Percentiles rank a stretch among this genome's conserved stretches.
phyloP scores from a whole-genome alignment of 2,329 filamentous ascomycete genomes.

The Ophiosphaerella korrae region DNA sequence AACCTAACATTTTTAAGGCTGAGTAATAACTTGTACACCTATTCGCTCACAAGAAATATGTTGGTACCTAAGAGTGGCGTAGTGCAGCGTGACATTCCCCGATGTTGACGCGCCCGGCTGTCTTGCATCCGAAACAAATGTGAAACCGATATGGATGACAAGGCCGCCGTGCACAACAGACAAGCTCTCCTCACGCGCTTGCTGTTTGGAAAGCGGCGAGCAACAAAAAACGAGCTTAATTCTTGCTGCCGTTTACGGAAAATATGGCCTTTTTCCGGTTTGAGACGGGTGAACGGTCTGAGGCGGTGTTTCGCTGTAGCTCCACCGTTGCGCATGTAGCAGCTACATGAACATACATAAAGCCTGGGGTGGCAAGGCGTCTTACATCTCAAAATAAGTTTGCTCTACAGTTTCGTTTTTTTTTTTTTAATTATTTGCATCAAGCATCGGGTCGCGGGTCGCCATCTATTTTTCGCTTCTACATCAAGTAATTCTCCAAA shows the following conservation, averaged over 20 bases:
- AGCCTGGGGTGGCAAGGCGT: slow-evolving; percentile 11
- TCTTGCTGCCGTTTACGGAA: slow-evolving; percentile 4
- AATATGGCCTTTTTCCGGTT: slow-evolving; percentile 4
- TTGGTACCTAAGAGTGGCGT: not conserved
- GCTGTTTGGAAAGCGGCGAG: slow-evolving; percentile 15
- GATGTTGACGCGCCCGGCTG: slow-evolving; percentile 19
- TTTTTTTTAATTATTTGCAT: too few species aligned
- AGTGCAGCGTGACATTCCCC: slow-evolving; percentile 3
- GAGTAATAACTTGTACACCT: too few species aligned
- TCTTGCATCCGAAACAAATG: slow-evolving; percentile 20
- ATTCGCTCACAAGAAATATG: too few species aligned
- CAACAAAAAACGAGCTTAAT: slow-evolving; percentile 10
- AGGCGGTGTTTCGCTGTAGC: slow-evolving; percentile 15
- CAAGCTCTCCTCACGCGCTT: slow-evolving; percentile 18
- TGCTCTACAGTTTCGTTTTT: not conserved
- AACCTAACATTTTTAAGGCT: too few species aligned
- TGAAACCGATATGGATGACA: slow-evolving; percentile 34
- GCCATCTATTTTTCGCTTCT: too few species aligned
- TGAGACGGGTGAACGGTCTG: slow-evolving; percentile 14
- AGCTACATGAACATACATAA: slow-evolving; percentile 15
- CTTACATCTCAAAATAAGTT: not conserved
- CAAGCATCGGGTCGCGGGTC: too few species aligned
- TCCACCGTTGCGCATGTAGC: too few species aligned
- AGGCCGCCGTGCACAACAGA: slow-evolving; percentile 12
- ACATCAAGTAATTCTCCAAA: not conserved